A percentile compares a stretch with the other conserved stretches of the same genome.
Conservation (phyloP, 257 asterid species). For the Solanum piurae region DNA sequence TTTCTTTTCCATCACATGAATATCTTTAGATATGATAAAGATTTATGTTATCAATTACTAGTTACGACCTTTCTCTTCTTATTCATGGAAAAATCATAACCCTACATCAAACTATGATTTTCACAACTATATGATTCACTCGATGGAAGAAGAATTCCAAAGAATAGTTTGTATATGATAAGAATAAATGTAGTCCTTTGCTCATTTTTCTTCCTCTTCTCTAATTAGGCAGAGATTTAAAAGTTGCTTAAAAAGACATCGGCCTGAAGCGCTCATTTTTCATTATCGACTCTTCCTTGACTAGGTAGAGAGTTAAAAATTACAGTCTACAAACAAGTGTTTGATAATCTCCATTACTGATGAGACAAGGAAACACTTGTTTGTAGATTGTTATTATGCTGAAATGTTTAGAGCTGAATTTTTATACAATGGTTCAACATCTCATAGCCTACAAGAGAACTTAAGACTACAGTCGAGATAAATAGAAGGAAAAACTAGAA, state of each 20-base stretch:
- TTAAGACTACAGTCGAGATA: no score
- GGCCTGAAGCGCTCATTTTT: no score
- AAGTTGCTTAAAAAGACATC: background rate
- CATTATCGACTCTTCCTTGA: no score
- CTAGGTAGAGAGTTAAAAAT: no score
- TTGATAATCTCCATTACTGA: no score
- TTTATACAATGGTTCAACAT: no score
- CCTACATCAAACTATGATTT: conserved; percentile 89
- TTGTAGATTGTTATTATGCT: no score
- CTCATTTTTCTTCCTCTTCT: background rate
- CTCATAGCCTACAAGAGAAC: no score
- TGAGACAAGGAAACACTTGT: no score
- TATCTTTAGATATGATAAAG: background rate
- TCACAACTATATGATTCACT: conserved; percentile 61
- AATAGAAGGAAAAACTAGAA: no score
- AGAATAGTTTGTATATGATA: conserved; percentile 95
- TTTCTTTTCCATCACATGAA: background rate
- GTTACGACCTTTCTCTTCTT: conserved; percentile 25
- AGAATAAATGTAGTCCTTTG: background rate
- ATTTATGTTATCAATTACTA: background rate
- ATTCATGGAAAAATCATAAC: conserved; percentile 94
- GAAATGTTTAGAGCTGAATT: no score
- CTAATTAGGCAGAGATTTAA: background rate
- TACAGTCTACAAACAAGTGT: no score
- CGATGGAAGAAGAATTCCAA: conserved; percentile 70